Conservation (phyloP, 1,139 yeast genomes). For the Hansenula lynferdii region DNA sequence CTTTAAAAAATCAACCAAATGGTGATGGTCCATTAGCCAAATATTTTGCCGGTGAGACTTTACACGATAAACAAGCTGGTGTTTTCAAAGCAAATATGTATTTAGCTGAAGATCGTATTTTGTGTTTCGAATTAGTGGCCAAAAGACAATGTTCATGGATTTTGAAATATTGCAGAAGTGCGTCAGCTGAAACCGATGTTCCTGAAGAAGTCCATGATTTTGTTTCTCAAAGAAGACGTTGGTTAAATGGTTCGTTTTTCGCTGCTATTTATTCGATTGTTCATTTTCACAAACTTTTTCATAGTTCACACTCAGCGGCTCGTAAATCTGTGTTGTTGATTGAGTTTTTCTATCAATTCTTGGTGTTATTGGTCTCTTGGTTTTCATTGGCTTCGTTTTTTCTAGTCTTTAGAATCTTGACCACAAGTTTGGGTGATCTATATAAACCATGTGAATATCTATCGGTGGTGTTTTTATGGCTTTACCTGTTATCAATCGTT, state of each 20-base stretch:
- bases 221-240: conserved; percentile 87
- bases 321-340: conserved; percentile 70
- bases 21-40: conserved; percentile 85
- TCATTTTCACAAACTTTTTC: conserved; percentile 70
- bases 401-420: conserved; percentile 73
- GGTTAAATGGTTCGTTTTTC: conserved; percentile 96
- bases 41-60: conserved; percentile 88
- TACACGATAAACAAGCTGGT: conserved; percentile 51
- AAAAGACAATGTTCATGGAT: conserved; percentile 81
- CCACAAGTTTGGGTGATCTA: conserved; percentile 58
- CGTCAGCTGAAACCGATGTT: conserved; percentile 94
- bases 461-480: conserved; percentile 82
- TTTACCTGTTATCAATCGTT: conserved; percentile 81
- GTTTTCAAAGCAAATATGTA: conserved; percentile 94
- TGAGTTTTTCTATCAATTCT: conserved; percentile 73
- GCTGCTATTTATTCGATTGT: conserved; percentile 84
- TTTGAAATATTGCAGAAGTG: conserved; percentile 79
- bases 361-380: conserved; percentile 71
- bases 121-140: conserved; percentile 90
- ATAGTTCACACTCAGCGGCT: conserved; percentile 66
- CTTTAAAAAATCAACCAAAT: conserved; percentile 59
- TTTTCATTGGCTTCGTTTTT: conserved; percentile 78
- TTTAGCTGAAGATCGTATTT: conserved; percentile 90
- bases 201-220: conserved; percentile 86
- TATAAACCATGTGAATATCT: conserved; percentile 70